phyloP scores from a whole-genome alignment of 352 stramenopile species.

The Pythium rhizo-oryzae region DNA sequence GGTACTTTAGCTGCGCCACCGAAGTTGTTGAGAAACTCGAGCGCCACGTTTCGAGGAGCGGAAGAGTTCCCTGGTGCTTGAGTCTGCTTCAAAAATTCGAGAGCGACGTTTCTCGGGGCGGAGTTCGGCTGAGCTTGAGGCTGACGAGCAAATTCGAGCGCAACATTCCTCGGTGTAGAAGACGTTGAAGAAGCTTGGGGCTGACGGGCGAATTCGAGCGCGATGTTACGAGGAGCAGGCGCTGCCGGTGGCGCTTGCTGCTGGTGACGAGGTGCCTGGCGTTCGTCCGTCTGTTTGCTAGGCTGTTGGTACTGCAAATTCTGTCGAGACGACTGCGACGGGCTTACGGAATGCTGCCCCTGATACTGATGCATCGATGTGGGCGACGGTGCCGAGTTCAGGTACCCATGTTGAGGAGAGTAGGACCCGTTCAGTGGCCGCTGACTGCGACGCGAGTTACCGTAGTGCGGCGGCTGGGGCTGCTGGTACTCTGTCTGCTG shows the following conservation, averaged over 20 bases:
- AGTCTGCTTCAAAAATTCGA: constrained; percentile 16
- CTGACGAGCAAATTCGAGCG: constrained; percentile 21
- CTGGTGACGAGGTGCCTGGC: not conserved
- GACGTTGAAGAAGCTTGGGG: not conserved
- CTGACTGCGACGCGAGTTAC: constrained; percentile 21
- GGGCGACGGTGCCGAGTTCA: constrained; percentile 20
- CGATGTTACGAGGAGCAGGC: constrained; percentile 14
- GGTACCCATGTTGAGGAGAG: constrained; percentile 24
- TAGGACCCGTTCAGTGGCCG: constrained; percentile 35
- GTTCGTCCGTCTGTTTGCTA: not conserved
- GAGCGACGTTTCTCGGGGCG: constrained; percentile 17
- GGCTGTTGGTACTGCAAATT: constrained; percentile 4
- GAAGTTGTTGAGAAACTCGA: constrained; percentile 7
- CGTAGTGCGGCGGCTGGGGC: constrained; percentile 8
- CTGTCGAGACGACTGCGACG: constrained; percentile 14
- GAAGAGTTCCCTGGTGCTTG: constrained; percentile 12
- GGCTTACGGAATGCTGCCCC: constrained; percentile 32
- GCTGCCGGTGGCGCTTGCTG: constrained; percentile 12
- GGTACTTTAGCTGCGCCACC: not conserved
- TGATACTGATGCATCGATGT: constrained; percentile 34
- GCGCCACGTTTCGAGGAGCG: constrained; percentile 9
- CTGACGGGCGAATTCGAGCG: constrained; percentile 13
- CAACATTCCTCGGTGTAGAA: constrained; percentile 14
- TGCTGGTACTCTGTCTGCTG: constrained; percentile 14
- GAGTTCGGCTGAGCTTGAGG: not conserved